These are phyloP conservation scores for Quercus gilva DNA, from an alignment of 306 rosid genomes.

Conservation along the genomic window DNA sequence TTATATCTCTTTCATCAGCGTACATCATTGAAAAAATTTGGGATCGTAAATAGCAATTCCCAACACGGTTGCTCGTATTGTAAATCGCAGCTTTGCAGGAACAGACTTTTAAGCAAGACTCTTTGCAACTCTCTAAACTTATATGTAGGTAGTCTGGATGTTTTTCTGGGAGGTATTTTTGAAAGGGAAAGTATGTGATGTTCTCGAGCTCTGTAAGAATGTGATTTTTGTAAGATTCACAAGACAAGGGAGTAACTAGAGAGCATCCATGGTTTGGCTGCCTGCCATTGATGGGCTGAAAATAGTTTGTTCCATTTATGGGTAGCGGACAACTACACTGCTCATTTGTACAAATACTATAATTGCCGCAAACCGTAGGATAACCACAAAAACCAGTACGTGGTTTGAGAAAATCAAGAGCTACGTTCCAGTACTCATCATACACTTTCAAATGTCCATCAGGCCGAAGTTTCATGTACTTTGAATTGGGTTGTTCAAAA, in stretches of 20 bases:
- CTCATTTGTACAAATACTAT: neutral
- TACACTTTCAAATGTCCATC: neutral
- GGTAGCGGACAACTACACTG: neutral
- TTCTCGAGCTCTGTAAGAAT: neutral
- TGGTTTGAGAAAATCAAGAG: neutral
- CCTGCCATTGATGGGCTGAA: neutral
- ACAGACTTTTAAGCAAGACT: slow-evolving; percentile 5
- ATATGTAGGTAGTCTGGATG: too few species aligned
- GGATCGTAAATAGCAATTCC: slow-evolving; percentile 8
- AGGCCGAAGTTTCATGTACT: neutral
- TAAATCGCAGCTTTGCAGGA: slow-evolving; percentile 1
- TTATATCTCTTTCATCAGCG: too few species aligned
- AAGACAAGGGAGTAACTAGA: slow-evolving; percentile 5
- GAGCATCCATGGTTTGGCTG: neutral
- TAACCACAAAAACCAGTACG: neutral
- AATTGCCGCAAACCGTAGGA: neutral
- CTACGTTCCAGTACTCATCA: accelerated
- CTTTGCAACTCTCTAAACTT: neutral
- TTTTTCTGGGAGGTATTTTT: accelerated
- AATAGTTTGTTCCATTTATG: neutral
- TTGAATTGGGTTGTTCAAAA: too few species aligned
- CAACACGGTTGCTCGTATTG: neutral
- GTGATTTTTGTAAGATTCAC: neutral
- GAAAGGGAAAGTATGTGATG: too few species aligned
- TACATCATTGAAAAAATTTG: neutral